Evolutionary conservation across 2,329 filamentous ascomycete genomes (phyloP).

Genomic region (Nigrospora sphaerica): DNA sequence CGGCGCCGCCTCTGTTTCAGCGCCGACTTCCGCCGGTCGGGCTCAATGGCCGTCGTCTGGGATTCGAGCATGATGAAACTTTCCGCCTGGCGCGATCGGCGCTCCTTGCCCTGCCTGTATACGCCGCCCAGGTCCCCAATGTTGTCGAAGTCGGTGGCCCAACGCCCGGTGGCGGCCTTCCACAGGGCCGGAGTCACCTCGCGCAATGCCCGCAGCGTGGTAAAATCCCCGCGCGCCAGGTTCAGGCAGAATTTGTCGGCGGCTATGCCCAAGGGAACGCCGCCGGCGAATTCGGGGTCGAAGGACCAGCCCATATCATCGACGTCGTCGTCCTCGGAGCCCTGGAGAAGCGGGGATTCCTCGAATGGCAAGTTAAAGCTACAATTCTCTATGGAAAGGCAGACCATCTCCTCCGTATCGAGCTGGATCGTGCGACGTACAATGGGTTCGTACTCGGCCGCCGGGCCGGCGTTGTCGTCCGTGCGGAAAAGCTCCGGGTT

Average conservation of each 20-base stretch:
- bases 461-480: not conserved
- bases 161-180: not conserved
- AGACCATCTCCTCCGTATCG: conserved; percentile 16
- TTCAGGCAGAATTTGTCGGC: conserved; percentile 12
- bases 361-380: conserved; percentile 23
- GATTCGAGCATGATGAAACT: conserved; percentile 14
- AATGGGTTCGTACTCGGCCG: conserved; percentile 6
- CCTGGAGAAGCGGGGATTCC: conserved; percentile 8
- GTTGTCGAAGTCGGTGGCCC: not conserved
- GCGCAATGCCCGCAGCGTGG: conserved; percentile 2
- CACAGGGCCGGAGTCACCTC: conserved; percentile 10
- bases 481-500: not conserved
- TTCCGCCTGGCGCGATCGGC: not conserved
- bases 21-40: conserved; percentile 4
- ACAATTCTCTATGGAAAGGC: conserved; percentile 23
- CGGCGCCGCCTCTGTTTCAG: not conserved
- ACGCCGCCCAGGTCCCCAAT: not conserved
- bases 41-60: conserved; percentile 1
- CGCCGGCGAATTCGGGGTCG: conserved; percentile 16
- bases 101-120: not conserved
- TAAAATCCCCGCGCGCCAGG: conserved; percentile 7
- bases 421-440: conserved; percentile 14
- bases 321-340: conserved; percentile 4
- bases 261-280: conserved; percentile 12
- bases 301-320: conserved; percentile 16